Evolutionary conservation across 2,329 filamentous ascomycete species (phyloP).

Genomic region (Xylaria polymorpha): DNA sequence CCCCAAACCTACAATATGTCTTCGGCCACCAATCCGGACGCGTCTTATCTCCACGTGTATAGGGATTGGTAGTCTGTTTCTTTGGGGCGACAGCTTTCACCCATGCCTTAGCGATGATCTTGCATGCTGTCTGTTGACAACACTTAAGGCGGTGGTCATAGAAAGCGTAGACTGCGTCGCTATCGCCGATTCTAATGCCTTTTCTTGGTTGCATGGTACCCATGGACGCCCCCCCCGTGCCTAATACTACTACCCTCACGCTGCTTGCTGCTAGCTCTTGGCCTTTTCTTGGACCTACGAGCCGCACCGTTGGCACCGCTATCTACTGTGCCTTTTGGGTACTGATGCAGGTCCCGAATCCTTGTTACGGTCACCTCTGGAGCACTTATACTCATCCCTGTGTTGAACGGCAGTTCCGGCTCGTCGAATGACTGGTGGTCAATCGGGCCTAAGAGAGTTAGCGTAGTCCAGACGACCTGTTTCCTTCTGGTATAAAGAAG

Average conservation of each 20-base stretch:
- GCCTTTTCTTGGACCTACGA: conserved; percentile 54
- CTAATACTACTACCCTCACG: conserved; percentile 42
- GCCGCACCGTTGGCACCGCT: conserved; percentile 47
- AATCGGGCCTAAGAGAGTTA: conserved; percentile 15
- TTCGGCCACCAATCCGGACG: conserved; percentile 76
- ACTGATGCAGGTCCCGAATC: conserved; percentile 29
- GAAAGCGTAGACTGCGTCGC: conserved; percentile 66
- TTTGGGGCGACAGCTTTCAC: conserved; percentile 80
- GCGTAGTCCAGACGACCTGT: neutral
- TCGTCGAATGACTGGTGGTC: conserved; percentile 32
- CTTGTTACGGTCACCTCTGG: conserved; percentile 34
- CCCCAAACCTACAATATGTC: conserved; percentile 56
- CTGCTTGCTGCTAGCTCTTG: conserved; percentile 24
- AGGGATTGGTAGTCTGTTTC: conserved; percentile 80
- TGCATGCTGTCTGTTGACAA: conserved; percentile 77
- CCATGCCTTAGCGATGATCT: conserved; percentile 79
- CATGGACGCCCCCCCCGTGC: conserved; percentile 58
- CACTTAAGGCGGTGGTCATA: conserved; percentile 72
- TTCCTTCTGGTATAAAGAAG: neutral
- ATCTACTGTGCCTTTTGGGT: neutral
- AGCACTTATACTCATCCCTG: conserved; percentile 29
- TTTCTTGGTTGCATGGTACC: conserved; percentile 54
- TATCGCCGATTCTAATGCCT: conserved; percentile 65
- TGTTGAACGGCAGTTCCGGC: conserved; percentile 35
- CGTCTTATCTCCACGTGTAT: conserved; percentile 72